Base-by-base conservation (phyloP, 202 grass and related monocot species). In the Hordeum pubiflorum region DNA sequence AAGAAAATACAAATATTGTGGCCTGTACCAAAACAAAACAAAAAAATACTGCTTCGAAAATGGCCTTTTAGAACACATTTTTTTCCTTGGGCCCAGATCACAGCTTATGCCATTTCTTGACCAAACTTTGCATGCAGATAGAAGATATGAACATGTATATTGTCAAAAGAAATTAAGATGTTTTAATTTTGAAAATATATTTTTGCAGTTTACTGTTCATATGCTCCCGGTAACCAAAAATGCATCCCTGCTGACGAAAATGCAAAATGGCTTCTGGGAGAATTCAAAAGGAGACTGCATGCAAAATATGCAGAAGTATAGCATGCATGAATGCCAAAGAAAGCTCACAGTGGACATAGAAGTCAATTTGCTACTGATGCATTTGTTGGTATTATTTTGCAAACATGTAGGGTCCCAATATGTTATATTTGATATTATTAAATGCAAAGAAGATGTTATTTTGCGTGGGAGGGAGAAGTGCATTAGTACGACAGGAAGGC, bases 361-460 rank as follows among this genome's bases (percentile, higher is more conserved):
- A 52, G 10, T 5, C 26, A 38, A 27, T 76, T 46, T 48, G 9
- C 12, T 69, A 71, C 15, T 61, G 37, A 68, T 61, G 48, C 4
- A 48, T 75, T 66, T 74, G 48, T 29, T 52, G 40, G 65, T 54
- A 24, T 63, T 72, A 70, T 29, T 82, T 50, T 63, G 40, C 82
- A 46, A 61, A 50, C 29, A 52, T 15, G 38, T 72, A 38, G 64
- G 41, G 40, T 40, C 20, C 38, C 57, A 60, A 18, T 21, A 31
- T 31, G 34, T 11, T 48, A 60, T 48, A 33, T 11, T 48, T 48
- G 50, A 20, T 52, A 61, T 37, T 84, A 37, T 52, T 29, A 10
- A 6, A 69, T 69, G 65, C n/a, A 69, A 41, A 39, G 9, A 67
- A 40, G 5, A 43, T 21, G 23, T 40, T 24, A 84, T 44, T 60